Base-by-base conservation (phyloP, 768 basidiomycete species). In the Amanita subjunquillea region DNA sequence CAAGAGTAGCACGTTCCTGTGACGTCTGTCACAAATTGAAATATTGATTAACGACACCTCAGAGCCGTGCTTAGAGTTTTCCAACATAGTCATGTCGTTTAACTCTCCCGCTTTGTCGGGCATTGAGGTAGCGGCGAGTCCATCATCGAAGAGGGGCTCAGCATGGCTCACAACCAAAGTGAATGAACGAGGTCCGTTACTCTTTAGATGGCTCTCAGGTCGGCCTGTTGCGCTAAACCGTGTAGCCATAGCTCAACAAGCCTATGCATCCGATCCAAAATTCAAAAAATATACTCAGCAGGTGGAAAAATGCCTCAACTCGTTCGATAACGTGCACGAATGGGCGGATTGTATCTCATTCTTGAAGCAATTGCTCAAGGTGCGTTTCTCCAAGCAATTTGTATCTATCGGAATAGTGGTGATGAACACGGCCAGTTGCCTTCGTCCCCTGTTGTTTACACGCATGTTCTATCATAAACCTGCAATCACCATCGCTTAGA, bases 261-360 rank as follows among this genome's bases (percentile, higher is more conserved):
- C 72, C 12, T 82, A 82, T 60, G 77, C 81, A 25, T 79, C 83
- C 7, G 94, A 98, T 72, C 87, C 91, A 12, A 94, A 93, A 65
- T 96, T 83, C 72, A 91, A 89, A 73, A 96, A 96, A 69, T 97
- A 92, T 69, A 74, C 84, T 0, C 83, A 86, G 51, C 88, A 91
- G 60, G 90, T 99, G 45, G 96, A 99, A 65, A 87, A 86, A 69
- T 91, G 89, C 59, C 74, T 99, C 44, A 86, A 83, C 56, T 85
- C 91, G 1, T 98, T 99, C 62, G 93, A 96, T 62, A 90, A 83
- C 62, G 91, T 96, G 54, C 91, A 95, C 53, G 96, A 99, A 71
- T 99, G 96, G 96, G 94, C 96, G 55, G 96, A 99, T 71, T 98
- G 93, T 66, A 98, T 96, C 63, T 86, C 94, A 38, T 99, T 98